Evolutionary conservation across 2,329 filamentous ascomycete species (phyloP).

Genomic region (Ophiocordyceps sinensis): DNA sequence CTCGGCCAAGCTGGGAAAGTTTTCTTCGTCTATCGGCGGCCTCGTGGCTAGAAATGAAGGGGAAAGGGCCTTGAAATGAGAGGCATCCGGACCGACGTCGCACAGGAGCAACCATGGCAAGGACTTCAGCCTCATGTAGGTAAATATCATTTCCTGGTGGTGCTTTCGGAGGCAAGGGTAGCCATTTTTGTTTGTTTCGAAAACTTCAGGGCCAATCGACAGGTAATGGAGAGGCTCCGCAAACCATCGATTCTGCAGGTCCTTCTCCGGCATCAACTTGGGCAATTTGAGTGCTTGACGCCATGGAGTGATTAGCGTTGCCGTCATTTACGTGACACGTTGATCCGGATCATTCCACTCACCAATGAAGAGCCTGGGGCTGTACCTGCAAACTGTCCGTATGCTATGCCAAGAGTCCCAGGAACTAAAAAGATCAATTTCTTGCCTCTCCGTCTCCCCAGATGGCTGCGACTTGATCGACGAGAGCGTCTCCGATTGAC

Average conservation of each 20-base stretch:
- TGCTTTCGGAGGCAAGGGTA: constrained; percentile 45
- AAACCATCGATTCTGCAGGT: constrained; percentile 54
- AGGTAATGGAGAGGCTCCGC: constrained; percentile 52
- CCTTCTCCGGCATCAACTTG: constrained; percentile 40
- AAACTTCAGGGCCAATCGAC: constrained; percentile 36
- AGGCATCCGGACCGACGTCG: constrained; percentile 39
- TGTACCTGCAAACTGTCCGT: constrained; percentile 74
- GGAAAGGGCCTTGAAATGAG: constrained; percentile 12
- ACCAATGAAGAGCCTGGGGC: constrained; percentile 69
- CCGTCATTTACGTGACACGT: neutral
- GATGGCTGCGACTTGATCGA: constrained; percentile 19
- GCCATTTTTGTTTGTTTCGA: constrained; percentile 45
- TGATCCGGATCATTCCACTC: constrained; percentile 25
- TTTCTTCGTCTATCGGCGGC: constrained; percentile 25
- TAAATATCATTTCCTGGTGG: constrained; percentile 46
- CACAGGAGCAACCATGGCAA: constrained; percentile 49
- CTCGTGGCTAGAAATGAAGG: constrained; percentile 13
- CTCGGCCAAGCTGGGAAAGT: constrained; percentile 60
- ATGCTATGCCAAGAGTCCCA: constrained; percentile 96
- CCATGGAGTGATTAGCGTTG: neutral
- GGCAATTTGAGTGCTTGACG: constrained; percentile 40
- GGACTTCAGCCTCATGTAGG: constrained; percentile 50
- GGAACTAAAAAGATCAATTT: constrained; percentile 57
- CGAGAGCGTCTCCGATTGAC: constrained; percentile 37
- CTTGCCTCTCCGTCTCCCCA: constrained; percentile 19